A percentile compares a stretch with the other conserved stretches of the same genome.
Conservation (phyloP, 31 red algal species). For the Endocladia muricata region DNA sequence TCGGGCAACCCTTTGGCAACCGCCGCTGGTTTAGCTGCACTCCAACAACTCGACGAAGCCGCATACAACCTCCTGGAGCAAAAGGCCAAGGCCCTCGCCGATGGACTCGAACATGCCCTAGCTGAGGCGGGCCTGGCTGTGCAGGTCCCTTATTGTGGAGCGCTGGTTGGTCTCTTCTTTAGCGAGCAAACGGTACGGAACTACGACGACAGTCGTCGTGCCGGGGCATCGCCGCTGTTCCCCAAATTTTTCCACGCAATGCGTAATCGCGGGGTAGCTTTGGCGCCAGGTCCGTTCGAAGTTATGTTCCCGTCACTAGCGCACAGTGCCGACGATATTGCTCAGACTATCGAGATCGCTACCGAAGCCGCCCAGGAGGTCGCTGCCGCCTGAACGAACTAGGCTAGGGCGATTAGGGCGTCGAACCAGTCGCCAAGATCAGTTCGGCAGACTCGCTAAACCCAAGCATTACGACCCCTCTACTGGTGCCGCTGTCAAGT, state of each 20-base stretch:
- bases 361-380: too few species aligned
- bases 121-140: not conserved
- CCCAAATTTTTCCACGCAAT: not conserved
- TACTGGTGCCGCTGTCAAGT: too few species aligned
- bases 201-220: not conserved
- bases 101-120: not conserved
- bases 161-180: slow-evolving; percentile 1
- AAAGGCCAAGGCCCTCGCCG: not conserved
- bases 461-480: too few species aligned
- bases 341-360: too few species aligned
- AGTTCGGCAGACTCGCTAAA: too few species aligned
- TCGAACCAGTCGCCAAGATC: too few species aligned
- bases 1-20: slow-evolving; percentile 5
- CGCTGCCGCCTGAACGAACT: too few species aligned
- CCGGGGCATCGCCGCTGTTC: not conserved
- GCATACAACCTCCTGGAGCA: not conserved
- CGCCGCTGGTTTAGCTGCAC: not conserved
- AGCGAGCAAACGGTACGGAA: not conserved
- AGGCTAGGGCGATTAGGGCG: too few species aligned
- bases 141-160: not conserved
- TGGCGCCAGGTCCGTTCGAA: slow-evolving; percentile 1
- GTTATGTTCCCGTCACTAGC: not conserved
- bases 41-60: not conserved
- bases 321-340: not conserved
- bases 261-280: not conserved